These are phyloP conservation scores for Colletotrichum camelliae DNA, from an alignment of 2,329 filamentous ascomycete genomes.

Conservation along the genomic window DNA sequence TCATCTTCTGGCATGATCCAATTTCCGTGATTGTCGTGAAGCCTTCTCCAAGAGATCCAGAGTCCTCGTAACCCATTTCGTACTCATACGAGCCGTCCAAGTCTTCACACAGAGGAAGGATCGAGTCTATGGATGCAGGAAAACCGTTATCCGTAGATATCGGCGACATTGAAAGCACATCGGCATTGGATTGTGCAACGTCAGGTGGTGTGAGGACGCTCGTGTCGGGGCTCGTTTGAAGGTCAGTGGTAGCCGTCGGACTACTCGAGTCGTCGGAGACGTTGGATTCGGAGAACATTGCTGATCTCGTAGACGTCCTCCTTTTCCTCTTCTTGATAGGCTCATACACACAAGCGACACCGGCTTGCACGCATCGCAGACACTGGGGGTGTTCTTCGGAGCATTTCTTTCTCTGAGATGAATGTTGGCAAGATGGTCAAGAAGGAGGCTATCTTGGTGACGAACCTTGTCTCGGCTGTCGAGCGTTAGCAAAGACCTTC, in stretches of 20 bases:
- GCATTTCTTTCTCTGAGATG: conserved; percentile 21
- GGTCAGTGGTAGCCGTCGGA: not conserved
- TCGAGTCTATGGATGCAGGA: not conserved
- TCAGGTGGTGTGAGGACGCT: conserved; percentile 5
- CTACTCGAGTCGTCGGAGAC: conserved; percentile 7
- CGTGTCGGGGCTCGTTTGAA: conserved; percentile 11
- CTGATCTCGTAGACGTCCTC: not conserved
- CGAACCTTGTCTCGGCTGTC: conserved; percentile 22
- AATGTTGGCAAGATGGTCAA: not conserved
- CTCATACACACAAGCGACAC: conserved; percentile 18
- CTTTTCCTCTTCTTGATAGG: conserved; percentile 23
- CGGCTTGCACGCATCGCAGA: conserved; percentile 19
- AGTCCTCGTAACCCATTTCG: not conserved
- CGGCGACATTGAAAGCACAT: not conserved
- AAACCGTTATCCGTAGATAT: not conserved
- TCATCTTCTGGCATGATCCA: not conserved
- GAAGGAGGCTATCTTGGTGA: not conserved
- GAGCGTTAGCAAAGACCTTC: not conserved
- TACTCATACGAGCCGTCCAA: not conserved
- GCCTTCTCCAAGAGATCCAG: not conserved
- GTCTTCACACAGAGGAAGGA: not conserved
- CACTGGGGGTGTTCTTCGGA: conserved; percentile 22
- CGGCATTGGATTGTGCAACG: not conserved
- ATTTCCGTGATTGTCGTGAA: not conserved
- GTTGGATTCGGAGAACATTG: not conserved